Percentiles rank a stretch among this genome's conserved stretches.
Evolutionary conservation across 495 filamentous ascomycete genomes (phyloP).

Genomic region (Penicillium roqueforti): DNA sequence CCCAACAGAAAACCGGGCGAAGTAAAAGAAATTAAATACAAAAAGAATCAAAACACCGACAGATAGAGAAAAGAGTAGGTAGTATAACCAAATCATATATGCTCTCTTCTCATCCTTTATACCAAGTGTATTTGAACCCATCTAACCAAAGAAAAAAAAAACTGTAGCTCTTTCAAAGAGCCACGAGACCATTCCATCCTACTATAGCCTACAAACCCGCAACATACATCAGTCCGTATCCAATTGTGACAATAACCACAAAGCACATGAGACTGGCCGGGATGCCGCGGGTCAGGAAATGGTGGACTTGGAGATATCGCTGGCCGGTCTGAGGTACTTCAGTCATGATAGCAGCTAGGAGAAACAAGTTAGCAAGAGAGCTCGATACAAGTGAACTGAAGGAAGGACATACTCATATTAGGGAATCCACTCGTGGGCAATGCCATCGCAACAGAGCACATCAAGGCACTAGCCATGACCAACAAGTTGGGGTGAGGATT

Average conservation of each 20-base stretch:
- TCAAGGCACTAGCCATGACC: conserved; percentile 77
- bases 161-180: background rate
- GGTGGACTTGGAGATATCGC: conserved; percentile 84
- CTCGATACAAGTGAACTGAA: background rate
- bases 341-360: conserved; percentile 94
- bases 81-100: background rate
- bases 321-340: conserved; percentile 89
- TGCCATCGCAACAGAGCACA: conserved; percentile 76
- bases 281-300: conserved; percentile 89
- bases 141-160: background rate
- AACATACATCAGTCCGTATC: conserved; percentile 82
- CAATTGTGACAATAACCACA: conserved; percentile 75
- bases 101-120: background rate
- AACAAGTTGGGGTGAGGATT: conserved; percentile 90
- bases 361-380: conserved; percentile 21
- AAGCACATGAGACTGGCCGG: conserved; percentile 79
- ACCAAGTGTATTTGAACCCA: background rate
- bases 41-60: background rate
- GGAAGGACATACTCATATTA: conserved; percentile 85
- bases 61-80: background rate
- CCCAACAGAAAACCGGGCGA: background rate
- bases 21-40: background rate
- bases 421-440: conserved; percentile 95
- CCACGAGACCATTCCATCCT: background rate
- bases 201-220: conserved; percentile 56